A percentile compares a stretch with the other conserved stretches of the same genome.
These are phyloP conservation scores for Stachybotrys chartarum DNA, from an alignment of 2,329 filamentous ascomycete genomes.

Conservation along the genomic window DNA sequence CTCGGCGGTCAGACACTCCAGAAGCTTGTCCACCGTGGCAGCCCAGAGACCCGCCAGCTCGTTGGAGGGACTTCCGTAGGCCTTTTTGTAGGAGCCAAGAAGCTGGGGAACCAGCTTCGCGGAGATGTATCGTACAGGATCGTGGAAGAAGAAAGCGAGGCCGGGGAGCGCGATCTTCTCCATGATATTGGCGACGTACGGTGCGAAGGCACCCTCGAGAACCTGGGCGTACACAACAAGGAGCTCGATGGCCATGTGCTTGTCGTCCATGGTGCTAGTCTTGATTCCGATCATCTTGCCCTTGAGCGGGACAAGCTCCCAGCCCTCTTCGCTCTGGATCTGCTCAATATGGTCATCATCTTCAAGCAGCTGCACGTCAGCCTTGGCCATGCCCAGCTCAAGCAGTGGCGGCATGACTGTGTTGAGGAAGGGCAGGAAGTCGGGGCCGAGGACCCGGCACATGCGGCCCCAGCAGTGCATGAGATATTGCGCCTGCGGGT, in stretches of 20 bases:
- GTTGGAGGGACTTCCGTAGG: conserved; percentile 72
- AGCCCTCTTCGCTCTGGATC: conserved; percentile 90
- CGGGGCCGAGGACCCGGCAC: conserved; percentile 85
- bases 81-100: conserved; percentile 88
- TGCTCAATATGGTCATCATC: conserved; percentile 91
- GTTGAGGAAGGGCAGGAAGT: conserved; percentile 88
- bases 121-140: conserved; percentile 89
- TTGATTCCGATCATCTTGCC: conserved; percentile 98
- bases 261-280: conserved; percentile 94
- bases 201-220: conserved; percentile 85
- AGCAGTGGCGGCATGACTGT: conserved; percentile 92
- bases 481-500: conserved; percentile 92
- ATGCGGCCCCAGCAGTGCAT: conserved; percentile 99
- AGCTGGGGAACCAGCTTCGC: conserved; percentile 92
- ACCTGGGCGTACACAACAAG: conserved; percentile 96
- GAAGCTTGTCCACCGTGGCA: conserved; percentile 78
- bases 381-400: conserved; percentile 87
- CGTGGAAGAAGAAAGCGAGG: conserved; percentile 97
- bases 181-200: conserved; percentile 88
- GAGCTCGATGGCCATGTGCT: conserved; percentile 98
- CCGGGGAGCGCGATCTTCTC: conserved; percentile 93
- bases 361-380: conserved; percentile 92
- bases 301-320: conserved; percentile 94
- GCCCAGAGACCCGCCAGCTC: conserved; percentile 80
- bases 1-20: conserved; percentile 89